Base-by-base conservation (phyloP, 768 basidiomycete genomes). In the Lentinula detonsa region DNA sequence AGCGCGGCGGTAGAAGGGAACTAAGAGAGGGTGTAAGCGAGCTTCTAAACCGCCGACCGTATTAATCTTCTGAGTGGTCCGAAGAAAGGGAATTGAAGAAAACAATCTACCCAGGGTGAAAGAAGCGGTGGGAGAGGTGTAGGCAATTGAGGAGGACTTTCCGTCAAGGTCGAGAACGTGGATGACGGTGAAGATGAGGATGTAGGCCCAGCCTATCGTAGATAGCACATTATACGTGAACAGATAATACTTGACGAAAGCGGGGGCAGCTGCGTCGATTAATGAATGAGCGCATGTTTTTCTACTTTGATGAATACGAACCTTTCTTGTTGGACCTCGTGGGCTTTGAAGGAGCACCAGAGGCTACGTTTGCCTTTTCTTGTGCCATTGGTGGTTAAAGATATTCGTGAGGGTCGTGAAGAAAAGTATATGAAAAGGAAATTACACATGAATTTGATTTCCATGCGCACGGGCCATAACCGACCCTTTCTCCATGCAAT, bases 141-240 rank as follows among this genome's bases (percentile, higher is more conserved):
- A 42, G 23, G 64, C 37, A 21, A 73, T 49, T 18, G 65, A 61
- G 42, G 74, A 70, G 11, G 76, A 74, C 37, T 72, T 66, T 54
- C 78, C 77, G 49, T 80, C 78, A 40, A 78, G 65, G 59, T 79
- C 74, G 65, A 75, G 68, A 62, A 90, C 69, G 67, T 85, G 82
- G 63, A 73, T 64, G 65, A 86, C 58, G 60, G 84, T 83, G 54
- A 76, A 69, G 68, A 77, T 62, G 65, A 96, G 85, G 62, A 96
- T 73, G 72, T 84, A 84, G 0, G 72, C 71, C 95, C 95, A 98
- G 49, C 87, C 88, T 13, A 85, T 51, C 0, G 88, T 77, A 0
- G 93, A 94, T 39, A 87, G 67, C 64, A 81, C 65, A 75, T 98
- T 97, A 81, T 95, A 98, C 0, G 75, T 70, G 59, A 91, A 66